Conservation (phyloP, 2,329 filamentous ascomycete genomes). For the Grosmannia huntii region DNA sequence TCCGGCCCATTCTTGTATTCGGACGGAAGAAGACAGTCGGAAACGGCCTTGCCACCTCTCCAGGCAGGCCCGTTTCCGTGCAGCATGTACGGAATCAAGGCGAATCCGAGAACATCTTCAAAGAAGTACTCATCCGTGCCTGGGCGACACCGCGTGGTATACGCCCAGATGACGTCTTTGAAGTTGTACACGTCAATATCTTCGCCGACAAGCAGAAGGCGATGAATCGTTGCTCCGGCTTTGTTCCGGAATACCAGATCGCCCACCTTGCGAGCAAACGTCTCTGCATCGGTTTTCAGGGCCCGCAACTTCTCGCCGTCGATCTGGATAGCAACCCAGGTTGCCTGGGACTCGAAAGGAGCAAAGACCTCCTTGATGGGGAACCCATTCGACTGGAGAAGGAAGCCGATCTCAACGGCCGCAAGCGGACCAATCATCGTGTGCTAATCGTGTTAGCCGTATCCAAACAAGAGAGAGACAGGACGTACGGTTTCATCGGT, state of each 20-base stretch:
- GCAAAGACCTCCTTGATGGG: slow-evolving; percentile 31
- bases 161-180: slow-evolving; percentile 36
- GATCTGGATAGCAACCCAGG: slow-evolving; percentile 39
- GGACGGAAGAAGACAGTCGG: slow-evolving; percentile 26
- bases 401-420: slow-evolving; percentile 26
- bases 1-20: slow-evolving; percentile 26
- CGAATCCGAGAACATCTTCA: slow-evolving; percentile 29
- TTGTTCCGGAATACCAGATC: slow-evolving; percentile 30
- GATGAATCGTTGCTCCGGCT: slow-evolving; percentile 27
- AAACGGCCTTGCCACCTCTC: slow-evolving; percentile 32
- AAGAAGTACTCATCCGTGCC: slow-evolving; percentile 29
- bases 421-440: slow-evolving; percentile 22
- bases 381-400: slow-evolving; percentile 23
- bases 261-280: slow-evolving; percentile 27
- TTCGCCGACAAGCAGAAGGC: slow-evolving; percentile 31
- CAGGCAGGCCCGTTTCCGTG: slow-evolving; percentile 23
- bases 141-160: slow-evolving; percentile 32
- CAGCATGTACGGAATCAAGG: slow-evolving; percentile 32
- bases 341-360: slow-evolving; percentile 32
- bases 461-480: background rate
- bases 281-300: slow-evolving; percentile 33
- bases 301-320: slow-evolving; percentile 42
- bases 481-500: slow-evolving; percentile 27
- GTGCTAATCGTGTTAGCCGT: slow-evolving; percentile 10
- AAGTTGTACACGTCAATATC: slow-evolving; percentile 34